phyloP scores from a whole-genome alignment of 169 alveolate species.

The Plasmodium blacklocki region DNA sequence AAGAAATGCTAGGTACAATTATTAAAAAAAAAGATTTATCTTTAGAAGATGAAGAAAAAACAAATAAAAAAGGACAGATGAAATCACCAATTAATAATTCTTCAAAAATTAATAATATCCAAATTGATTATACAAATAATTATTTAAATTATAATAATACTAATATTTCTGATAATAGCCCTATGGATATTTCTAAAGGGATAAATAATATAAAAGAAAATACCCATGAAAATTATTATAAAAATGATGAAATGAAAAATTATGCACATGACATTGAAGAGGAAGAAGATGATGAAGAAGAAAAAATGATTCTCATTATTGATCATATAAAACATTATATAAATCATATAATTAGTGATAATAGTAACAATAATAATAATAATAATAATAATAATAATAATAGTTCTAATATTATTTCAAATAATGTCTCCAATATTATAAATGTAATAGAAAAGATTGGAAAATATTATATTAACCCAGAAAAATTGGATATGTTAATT shows the following conservation, averaged over 20 bases:
- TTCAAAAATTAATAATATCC: not conserved
- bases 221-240: not conserved
- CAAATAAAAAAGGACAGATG: not conserved
- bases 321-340: constrained; percentile 30
- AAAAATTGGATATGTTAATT: constrained; percentile 35
- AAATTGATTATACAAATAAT: constrained; percentile 50
- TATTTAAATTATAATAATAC: constrained; percentile 43
- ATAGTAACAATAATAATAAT: not conserved
- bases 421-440: constrained; percentile 24
- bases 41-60: not conserved
- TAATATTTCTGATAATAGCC: not conserved
- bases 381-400: not conserved
- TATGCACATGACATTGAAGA: not conserved
- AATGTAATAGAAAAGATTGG: constrained; percentile 59
- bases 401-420: not conserved
- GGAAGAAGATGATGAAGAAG: constrained; percentile 64
- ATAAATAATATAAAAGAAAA: not conserved
- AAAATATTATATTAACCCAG: constrained; percentile 54
- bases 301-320: constrained; percentile 47
- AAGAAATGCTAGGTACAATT: not conserved
- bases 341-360: constrained; percentile 18
- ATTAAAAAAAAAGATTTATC: not conserved
- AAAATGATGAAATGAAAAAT: not conserved
- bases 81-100: not conserved
- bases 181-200: not conserved